Percentiles rank a stretch among this genome's conserved stretches.
phyloP scores from a whole-genome alignment of 2,329 filamentous ascomycete genomes.

The Fusarium sp. region DNA sequence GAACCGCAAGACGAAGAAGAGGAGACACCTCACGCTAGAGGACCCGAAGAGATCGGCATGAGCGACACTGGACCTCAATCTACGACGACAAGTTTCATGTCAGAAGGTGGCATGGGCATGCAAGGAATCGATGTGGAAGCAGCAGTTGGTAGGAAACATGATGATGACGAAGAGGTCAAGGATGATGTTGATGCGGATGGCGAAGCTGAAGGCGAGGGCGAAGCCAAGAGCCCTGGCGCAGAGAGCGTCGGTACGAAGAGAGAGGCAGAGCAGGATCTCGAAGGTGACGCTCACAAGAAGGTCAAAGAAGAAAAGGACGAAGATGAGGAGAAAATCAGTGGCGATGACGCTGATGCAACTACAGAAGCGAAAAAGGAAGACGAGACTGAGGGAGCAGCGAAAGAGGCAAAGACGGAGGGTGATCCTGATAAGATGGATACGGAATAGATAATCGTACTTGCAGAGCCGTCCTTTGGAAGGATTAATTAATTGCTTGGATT shows the following conservation, averaged over 20 bases:
- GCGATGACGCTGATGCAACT: slow-evolving; percentile 13
- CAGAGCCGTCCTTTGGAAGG: not conserved
- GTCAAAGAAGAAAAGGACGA: slow-evolving; percentile 58
- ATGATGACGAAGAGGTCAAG: slow-evolving; percentile 46
- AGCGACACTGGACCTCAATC: slow-evolving; percentile 85
- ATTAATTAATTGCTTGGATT: not conserved
- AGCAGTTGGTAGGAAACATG: slow-evolving; percentile 67
- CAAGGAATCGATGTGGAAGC: slow-evolving; percentile 71
- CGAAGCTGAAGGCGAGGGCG: slow-evolving; percentile 45
- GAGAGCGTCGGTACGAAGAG: slow-evolving; percentile 63
- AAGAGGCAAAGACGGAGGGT: slow-evolving; percentile 42
- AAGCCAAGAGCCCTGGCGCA: slow-evolving; percentile 47
- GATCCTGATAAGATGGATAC: slow-evolving; percentile 46
- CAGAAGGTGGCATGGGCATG: slow-evolving; percentile 60
- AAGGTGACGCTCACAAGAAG: slow-evolving; percentile 60
- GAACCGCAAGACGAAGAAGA: slow-evolving; percentile 61
- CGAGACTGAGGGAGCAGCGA: slow-evolving; percentile 24
- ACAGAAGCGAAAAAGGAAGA: slow-evolving; percentile 8
- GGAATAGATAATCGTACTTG: slow-evolving; percentile 32
- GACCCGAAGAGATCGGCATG: slow-evolving; percentile 85
- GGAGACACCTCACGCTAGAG: slow-evolving; percentile 82
- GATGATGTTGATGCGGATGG: slow-evolving; percentile 35
- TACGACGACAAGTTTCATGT: slow-evolving; percentile 55
- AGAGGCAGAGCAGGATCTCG: slow-evolving; percentile 64
- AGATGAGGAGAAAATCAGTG: slow-evolving; percentile 56